Conservation (phyloP, 2,329 filamentous ascomycete species). For the Trichoderma citrinoviride region DNA sequence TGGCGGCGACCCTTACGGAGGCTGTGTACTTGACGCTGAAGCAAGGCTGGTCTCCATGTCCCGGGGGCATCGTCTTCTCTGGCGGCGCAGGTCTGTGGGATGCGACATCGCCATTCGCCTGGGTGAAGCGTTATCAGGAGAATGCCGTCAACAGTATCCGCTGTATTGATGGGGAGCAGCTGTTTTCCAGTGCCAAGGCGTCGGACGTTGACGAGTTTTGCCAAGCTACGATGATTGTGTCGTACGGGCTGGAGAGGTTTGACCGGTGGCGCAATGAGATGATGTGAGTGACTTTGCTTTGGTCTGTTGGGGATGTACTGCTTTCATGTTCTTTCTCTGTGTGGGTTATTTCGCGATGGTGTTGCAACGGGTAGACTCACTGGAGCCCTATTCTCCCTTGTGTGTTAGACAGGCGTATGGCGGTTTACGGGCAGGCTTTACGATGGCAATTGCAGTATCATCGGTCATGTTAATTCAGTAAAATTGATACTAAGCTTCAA, state of each 20-base stretch:
- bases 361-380: neutral
- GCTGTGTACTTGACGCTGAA: slow-evolving; percentile 10
- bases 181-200: neutral
- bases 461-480: too few relatives aligned
- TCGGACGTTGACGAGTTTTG: slow-evolving; percentile 16
- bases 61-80: neutral
- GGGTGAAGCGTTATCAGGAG: neutral
- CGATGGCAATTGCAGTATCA: too few relatives aligned
- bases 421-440: too few relatives aligned
- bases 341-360: neutral
- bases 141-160: neutral
- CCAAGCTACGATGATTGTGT: slow-evolving; percentile 4
- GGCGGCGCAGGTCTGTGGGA: slow-evolving; percentile 1
- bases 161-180: neutral
- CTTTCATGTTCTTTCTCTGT: neutral
- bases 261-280: slow-evolving; percentile 10
- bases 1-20: slow-evolving; percentile 10
- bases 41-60: slow-evolving; percentile 12
- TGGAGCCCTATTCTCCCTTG: neutral
- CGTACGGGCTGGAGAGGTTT: slow-evolving; percentile 10
- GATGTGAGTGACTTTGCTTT: neutral
- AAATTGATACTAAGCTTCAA: too few relatives aligned
- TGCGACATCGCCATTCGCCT: neutral
- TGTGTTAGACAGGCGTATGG: too few relatives aligned
- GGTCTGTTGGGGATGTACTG: neutral